Conservation (phyloP, 2,329 filamentous ascomycete genomes). For the Cordyceps tenuipes region DNA sequence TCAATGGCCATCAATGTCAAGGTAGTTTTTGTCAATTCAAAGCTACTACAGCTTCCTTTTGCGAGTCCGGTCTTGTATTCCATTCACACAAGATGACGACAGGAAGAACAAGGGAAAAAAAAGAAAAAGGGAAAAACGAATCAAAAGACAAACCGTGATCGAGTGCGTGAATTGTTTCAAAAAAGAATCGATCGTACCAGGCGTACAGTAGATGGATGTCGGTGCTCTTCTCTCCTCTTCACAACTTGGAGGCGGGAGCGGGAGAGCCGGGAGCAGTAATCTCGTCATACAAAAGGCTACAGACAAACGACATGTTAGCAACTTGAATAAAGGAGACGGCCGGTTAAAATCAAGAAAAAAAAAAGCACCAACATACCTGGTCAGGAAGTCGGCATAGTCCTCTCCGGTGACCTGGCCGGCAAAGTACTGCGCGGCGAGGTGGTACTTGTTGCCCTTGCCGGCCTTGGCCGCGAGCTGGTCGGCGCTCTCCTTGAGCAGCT, state of each 20-base stretch:
- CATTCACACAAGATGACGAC: background rate
- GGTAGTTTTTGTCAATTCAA: conserved; percentile 12
- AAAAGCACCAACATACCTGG: conserved; percentile 60
- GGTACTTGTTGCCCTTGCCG: conserved; percentile 83
- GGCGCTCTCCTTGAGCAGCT: conserved; percentile 78
- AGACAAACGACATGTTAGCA: conserved; percentile 10
- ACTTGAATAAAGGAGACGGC: background rate
- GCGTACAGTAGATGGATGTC: background rate
- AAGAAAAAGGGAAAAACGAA: background rate
- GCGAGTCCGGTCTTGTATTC: conserved; percentile 1
- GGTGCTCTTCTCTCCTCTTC: conserved; percentile 12
- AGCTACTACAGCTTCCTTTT: conserved; percentile 11
- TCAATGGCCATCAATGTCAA: conserved; percentile 10
- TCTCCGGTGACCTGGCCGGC: conserved; percentile 88
- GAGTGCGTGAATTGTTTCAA: background rate
- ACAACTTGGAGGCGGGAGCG: conserved; percentile 55
- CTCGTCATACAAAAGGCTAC: conserved; percentile 75
- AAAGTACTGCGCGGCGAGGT: conserved; percentile 87
- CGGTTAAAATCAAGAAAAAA: no score
- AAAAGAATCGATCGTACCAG: background rate
- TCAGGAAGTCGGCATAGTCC: conserved; percentile 96
- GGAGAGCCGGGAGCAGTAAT: conserved; percentile 66
- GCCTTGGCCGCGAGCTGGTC: conserved; percentile 66
- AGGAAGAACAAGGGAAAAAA: background rate
- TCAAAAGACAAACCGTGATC: background rate